A percentile compares a stretch with the other conserved stretches of the same genome.
Evolutionary conservation across 257 asterid species (phyloP).

Genomic region (Solanum corneliomulleri): DNA sequence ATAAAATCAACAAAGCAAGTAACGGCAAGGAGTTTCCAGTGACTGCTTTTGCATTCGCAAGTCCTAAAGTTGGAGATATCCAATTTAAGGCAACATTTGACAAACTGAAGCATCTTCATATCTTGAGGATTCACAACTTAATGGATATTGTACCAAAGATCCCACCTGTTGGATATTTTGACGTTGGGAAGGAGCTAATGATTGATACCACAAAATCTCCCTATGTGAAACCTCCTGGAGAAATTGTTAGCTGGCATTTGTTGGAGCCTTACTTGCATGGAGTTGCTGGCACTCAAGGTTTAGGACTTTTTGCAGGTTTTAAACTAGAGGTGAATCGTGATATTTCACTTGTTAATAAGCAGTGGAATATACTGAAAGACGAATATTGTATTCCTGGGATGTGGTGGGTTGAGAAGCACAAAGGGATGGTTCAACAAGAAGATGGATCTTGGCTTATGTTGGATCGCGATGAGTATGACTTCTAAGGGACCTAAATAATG

Average conservation of each 20-base stretch:
- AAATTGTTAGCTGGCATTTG: constrained; percentile 30
- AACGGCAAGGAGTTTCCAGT: constrained; percentile 40
- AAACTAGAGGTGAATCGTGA: not conserved
- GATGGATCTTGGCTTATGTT: constrained; percentile 57
- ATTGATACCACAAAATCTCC: constrained; percentile 2
- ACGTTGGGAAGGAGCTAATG: constrained; percentile 45
- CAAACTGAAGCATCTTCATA: constrained; percentile 8
- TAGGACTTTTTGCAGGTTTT: not conserved
- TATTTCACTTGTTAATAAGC: not conserved
- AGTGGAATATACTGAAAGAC: constrained; percentile 30
- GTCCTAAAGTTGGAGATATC: constrained; percentile 12
- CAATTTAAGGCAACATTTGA: not conserved
- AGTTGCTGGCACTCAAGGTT: not conserved
- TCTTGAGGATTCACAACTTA: constrained; percentile 30
- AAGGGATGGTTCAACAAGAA: constrained; percentile 27
- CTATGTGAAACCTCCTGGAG: constrained; percentile 46
- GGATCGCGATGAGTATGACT: constrained; percentile 30
- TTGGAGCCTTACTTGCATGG: constrained; percentile 73
- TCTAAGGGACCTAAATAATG: not conserved
- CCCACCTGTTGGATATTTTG: constrained; percentile 17
- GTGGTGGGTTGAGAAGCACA: constrained; percentile 56
- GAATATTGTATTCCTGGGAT: constrained; percentile 38
- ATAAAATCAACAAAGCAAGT: constrained; percentile 7
- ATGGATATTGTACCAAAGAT: not conserved
- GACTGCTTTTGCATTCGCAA: constrained; percentile 48